These are phyloP conservation scores for Nicotiana tomentosiformis DNA, from an alignment of 257 asterid genomes.

Conservation along the genomic window DNA sequence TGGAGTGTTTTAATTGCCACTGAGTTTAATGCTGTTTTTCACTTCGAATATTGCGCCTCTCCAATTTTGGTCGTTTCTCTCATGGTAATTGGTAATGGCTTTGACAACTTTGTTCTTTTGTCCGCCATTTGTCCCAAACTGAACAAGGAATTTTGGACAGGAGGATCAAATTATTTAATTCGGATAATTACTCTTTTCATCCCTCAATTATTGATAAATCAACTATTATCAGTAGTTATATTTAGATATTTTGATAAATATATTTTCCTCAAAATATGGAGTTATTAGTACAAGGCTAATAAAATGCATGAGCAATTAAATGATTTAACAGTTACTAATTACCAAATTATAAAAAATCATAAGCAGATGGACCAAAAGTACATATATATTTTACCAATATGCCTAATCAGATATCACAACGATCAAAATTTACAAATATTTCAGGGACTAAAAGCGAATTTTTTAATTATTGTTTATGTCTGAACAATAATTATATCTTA, in stretches of 20 bases:
- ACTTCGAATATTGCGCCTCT: slow-evolving; percentile 4
- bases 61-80: background rate
- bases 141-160: background rate
- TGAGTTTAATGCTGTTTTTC: background rate
- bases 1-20: background rate
- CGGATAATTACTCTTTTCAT: background rate
- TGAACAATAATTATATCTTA: background rate
- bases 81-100: background rate
- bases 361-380: background rate
- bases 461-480: too few species aligned
- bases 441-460: background rate
- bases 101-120: slow-evolving; percentile 1
- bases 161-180: background rate
- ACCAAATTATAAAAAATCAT: too few species aligned
- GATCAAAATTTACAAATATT: background rate
- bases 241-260: too few species aligned
- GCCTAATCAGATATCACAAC: background rate
- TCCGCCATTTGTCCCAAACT: background rate
- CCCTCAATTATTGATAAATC: background rate
- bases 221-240: too few species aligned
- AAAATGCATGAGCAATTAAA: background rate
- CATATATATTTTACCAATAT: background rate
- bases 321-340: too few species aligned
- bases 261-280: too few species aligned
- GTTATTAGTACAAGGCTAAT: too few species aligned